These are phyloP conservation scores for Imleria badia DNA, from an alignment of 768 basidiomycete genomes.

Conservation along the genomic window DNA sequence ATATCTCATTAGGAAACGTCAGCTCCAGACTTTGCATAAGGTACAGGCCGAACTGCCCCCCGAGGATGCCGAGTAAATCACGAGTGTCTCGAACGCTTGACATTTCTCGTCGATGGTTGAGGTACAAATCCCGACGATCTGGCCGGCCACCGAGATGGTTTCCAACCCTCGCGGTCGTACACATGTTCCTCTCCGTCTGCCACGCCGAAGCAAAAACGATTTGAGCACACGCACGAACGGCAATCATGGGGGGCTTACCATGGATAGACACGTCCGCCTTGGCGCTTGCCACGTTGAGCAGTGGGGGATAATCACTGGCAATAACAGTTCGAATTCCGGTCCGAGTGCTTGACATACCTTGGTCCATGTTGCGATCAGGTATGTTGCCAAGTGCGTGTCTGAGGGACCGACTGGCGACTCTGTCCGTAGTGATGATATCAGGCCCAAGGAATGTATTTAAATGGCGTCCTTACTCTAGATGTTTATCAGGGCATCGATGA, in stretches of 20 bases:
- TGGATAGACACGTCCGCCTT: slow-evolving; percentile 78
- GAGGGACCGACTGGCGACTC: slow-evolving; percentile 67
- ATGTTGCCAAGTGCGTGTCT: slow-evolving; percentile 71
- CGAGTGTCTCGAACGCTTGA: slow-evolving; percentile 83
- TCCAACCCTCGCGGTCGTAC: slow-evolving; percentile 77
- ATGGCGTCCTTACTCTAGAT: slow-evolving; percentile 64
- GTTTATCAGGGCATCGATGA: slow-evolving; percentile 70
- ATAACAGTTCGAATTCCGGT: slow-evolving; percentile 82
- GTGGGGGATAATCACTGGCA: slow-evolving; percentile 81
- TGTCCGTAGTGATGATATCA: too few relatives aligned
- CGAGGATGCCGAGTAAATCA: slow-evolving; percentile 74
- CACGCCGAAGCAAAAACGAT: too few relatives aligned
- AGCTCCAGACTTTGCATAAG: slow-evolving; percentile 70
- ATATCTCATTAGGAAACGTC: too few relatives aligned
- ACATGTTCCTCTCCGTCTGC: slow-evolving; percentile 55
- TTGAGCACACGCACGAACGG: too few relatives aligned
- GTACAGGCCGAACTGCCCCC: slow-evolving; percentile 67
- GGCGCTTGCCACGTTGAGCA: slow-evolving; percentile 73
- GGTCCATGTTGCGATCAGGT: slow-evolving; percentile 85
- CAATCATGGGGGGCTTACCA: slow-evolving; percentile 44
- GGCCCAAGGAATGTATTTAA: not conserved
- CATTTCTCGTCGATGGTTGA: slow-evolving; percentile 85
- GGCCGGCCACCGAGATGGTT: slow-evolving; percentile 74
- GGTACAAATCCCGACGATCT: slow-evolving; percentile 73
- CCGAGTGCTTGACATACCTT: slow-evolving; percentile 86